Conservation (phyloP, 495 filamentous ascomycete genomes). For the Lindgomyces ingoldianus region DNA sequence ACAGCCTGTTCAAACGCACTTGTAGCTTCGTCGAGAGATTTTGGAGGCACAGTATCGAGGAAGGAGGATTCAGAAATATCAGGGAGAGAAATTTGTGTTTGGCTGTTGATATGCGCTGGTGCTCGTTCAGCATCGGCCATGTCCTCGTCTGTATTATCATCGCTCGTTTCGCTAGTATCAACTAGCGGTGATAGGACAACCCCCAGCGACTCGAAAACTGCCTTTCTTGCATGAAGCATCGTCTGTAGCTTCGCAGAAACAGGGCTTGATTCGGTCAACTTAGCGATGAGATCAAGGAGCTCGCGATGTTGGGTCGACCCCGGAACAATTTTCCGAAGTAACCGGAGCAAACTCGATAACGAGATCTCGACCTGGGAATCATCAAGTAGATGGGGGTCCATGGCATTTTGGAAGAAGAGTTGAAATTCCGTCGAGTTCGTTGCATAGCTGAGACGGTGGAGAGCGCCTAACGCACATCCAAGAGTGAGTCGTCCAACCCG, state of each 20-base stretch:
- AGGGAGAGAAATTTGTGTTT: background rate
- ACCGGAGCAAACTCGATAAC: conserved; percentile 44
- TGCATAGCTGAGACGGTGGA: conserved; percentile 41
- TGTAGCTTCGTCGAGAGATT: conserved; percentile 2
- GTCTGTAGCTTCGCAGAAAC: conserved; percentile 1
- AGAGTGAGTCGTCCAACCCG: conserved; percentile 71
- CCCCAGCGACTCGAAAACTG: conserved; percentile 24
- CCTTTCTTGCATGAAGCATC: conserved; percentile 2
- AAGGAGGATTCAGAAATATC: conserved; percentile 14
- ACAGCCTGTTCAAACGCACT: conserved; percentile 14
- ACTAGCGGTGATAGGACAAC: conserved; percentile 3
- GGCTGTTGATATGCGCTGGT: background rate
- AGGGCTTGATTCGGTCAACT: conserved; percentile 17
- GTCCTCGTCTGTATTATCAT: conserved; percentile 11
- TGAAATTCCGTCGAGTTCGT: conserved; percentile 3
- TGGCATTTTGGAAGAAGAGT: conserved; percentile 58
- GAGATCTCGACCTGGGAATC: conserved; percentile 61
- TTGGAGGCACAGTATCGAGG: conserved; percentile 3
- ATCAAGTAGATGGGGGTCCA: conserved; percentile 62
- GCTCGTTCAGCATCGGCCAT: conserved; percentile 27
- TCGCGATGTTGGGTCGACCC: conserved; percentile 13
- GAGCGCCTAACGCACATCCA: conserved; percentile 66
- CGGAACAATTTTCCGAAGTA: background rate
- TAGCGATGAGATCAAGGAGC: conserved; percentile 17
- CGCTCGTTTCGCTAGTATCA: background rate